Percentiles rank a stretch among this genome's conserved stretches.
phyloP scores from a whole-genome alignment of 2,329 filamentous ascomycete genomes.

The Clarireedia monteithiana region DNA sequence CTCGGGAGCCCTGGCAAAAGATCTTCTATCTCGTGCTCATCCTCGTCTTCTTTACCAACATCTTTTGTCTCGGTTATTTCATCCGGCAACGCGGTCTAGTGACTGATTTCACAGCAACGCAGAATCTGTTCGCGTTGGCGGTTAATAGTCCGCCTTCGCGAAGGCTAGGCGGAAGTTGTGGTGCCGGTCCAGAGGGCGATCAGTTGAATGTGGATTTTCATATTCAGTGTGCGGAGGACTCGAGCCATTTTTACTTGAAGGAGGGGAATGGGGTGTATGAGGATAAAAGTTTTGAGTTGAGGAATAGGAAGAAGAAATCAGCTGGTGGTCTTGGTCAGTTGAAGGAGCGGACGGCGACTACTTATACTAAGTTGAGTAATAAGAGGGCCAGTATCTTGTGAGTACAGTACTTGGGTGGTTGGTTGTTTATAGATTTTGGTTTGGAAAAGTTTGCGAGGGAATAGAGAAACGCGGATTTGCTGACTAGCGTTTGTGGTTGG shows the following conservation, averaged over 20 bases:
- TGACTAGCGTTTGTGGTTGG: too few species aligned
- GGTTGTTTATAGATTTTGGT: not conserved
- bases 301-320: conserved; percentile 9
- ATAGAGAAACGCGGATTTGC: too few species aligned
- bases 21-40: conserved; percentile 61
- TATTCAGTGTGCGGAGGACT: conserved; percentile 37
- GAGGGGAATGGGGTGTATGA: conserved; percentile 21
- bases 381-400: conserved; percentile 12
- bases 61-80: conserved; percentile 56
- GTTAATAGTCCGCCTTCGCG: conserved; percentile 53
- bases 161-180: conserved; percentile 46
- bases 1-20: conserved; percentile 50
- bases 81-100: conserved; percentile 50
- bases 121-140: conserved; percentile 65
- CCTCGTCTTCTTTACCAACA: conserved; percentile 59
- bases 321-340: not conserved
- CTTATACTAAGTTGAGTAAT: conserved; percentile 19
- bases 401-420: too few species aligned
- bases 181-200: conserved; percentile 38
- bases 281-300: not conserved
- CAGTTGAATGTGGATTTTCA: conserved; percentile 34
- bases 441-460: not conserved
- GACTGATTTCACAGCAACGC: conserved; percentile 72
- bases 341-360: conserved; percentile 8
- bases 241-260: conserved; percentile 46